A percentile compares a stretch with the other conserved stretches of the same genome.
phyloP scores from a whole-genome alignment of 257 asterid species.

The Thymus quinquecostatus region DNA sequence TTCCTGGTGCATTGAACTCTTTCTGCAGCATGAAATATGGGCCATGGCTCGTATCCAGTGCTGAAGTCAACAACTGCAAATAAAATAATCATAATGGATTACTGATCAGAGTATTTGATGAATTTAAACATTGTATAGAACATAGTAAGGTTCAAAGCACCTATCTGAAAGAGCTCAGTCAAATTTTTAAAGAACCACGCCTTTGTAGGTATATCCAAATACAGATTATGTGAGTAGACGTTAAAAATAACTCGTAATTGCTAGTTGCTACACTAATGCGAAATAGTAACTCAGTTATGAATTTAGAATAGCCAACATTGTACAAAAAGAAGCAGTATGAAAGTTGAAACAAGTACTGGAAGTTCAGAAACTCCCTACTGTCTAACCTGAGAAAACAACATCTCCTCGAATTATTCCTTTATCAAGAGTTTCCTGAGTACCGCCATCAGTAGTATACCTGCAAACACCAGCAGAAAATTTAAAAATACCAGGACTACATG shows the following conservation, averaged over 20 bases:
- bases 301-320: background rate
- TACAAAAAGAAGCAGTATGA: conserved; percentile 1
- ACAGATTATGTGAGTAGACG: conserved; percentile 1
- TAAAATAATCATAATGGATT: background rate
- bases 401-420: conserved; percentile 88
- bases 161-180: no score
- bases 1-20: conserved; percentile 82
- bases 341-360: conserved; percentile 16
- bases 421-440: conserved; percentile 70
- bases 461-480: conserved; percentile 31
- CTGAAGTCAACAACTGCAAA: conserved; percentile 80
- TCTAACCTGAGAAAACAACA: conserved; percentile 82
- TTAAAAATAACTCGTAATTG: background rate
- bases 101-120: background rate
- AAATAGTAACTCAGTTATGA: background rate
- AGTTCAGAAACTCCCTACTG: conserved; percentile 23
- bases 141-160: no score
- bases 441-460: conserved; percentile 98
- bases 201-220: no score
- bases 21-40: conserved; percentile 81
- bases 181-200: no score
- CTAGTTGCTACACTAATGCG: background rate
- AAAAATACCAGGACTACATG: no score
- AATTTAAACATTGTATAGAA: background rate
- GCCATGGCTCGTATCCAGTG: conserved; percentile 90